phyloP scores from a whole-genome alignment of 2,329 filamentous ascomycete genomes.

The Aureobasidium subglaciale region DNA sequence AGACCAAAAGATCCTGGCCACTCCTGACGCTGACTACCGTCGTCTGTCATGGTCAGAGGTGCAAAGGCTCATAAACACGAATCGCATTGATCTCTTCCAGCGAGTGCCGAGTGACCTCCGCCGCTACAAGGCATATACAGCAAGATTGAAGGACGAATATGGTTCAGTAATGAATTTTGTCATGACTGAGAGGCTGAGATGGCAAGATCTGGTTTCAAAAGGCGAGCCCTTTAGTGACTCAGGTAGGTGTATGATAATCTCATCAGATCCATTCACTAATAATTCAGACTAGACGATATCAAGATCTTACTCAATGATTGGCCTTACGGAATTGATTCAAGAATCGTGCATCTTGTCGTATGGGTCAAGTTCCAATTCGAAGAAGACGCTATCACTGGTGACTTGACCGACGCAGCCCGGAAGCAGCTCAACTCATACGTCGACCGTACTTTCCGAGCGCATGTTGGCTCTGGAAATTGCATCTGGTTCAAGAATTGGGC shows the following conservation, averaged over 20 bases:
- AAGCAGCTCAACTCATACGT: conserved; percentile 66
- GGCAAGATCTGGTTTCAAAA: conserved; percentile 46
- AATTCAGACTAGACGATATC: conserved; percentile 45
- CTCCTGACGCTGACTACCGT: conserved; percentile 59
- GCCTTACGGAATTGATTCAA: conserved; percentile 77
- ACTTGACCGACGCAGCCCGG: conserved; percentile 59
- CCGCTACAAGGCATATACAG: conserved; percentile 66
- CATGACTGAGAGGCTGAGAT: conserved; percentile 60
- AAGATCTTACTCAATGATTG: conserved; percentile 85
- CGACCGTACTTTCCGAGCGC: conserved; percentile 53
- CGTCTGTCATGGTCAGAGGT: conserved; percentile 65
- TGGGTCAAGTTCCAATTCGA: conserved; percentile 85
- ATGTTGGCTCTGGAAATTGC: conserved; percentile 46
- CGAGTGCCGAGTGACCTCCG: conserved; percentile 69
- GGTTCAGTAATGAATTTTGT: conserved; percentile 76
- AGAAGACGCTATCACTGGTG: conserved; percentile 58
- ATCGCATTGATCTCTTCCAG: conserved; percentile 69
- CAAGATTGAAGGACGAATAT: conserved; percentile 56
- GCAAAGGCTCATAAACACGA: conserved; percentile 52
- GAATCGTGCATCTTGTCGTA: conserved; percentile 77
- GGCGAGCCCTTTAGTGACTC: conserved; percentile 38
- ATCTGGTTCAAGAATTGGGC: conserved; percentile 94
- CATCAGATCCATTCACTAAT: conserved; percentile 17
- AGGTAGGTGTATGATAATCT: conserved; percentile 26
- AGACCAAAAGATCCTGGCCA: conserved; percentile 62